Conservation (phyloP, 257 asterid genomes). For the Cinchona pubescens region DNA sequence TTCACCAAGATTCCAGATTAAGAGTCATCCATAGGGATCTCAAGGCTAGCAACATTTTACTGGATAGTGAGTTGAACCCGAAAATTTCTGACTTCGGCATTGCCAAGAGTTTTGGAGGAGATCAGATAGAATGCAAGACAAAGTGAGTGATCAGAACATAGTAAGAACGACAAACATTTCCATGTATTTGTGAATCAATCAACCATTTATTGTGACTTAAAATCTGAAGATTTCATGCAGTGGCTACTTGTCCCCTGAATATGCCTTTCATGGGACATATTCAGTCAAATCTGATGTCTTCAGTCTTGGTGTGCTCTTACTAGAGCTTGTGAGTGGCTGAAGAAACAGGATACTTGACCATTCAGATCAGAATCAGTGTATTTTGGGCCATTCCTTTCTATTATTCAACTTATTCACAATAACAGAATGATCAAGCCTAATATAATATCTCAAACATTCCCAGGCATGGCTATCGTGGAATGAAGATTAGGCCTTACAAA, state of each 20-base stretch:
- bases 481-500: constrained; percentile 12
- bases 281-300: constrained; percentile 28
- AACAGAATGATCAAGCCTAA: neutral
- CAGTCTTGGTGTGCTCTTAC: constrained; percentile 28
- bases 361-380: constrained; percentile 21
- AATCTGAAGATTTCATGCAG: constrained; percentile 13
- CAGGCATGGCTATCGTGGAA: constrained; percentile 33
- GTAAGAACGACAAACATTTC: constrained; percentile 13
- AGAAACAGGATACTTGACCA: constrained; percentile 20
- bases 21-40: constrained; percentile 27
- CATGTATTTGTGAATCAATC: neutral
- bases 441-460: neutral
- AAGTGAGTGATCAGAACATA: constrained; percentile 28
- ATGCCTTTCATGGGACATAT: constrained; percentile 19
- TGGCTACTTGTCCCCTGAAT: constrained; percentile 28
- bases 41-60: constrained; percentile 27
- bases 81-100: constrained; percentile 27
- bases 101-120: constrained; percentile 20
- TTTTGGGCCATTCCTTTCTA: constrained; percentile 20
- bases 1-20: constrained; percentile 32
- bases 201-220: neutral
- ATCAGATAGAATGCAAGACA: constrained; percentile 23
- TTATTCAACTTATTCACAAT: neutral
- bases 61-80: constrained; percentile 25
- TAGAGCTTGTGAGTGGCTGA: constrained; percentile 24